Percentiles rank a stretch among this genome's conserved stretches.
Evolutionary conservation across 768 basidiomycete genomes (phyloP).

Genomic region (Lyophyllum shimeji): DNA sequence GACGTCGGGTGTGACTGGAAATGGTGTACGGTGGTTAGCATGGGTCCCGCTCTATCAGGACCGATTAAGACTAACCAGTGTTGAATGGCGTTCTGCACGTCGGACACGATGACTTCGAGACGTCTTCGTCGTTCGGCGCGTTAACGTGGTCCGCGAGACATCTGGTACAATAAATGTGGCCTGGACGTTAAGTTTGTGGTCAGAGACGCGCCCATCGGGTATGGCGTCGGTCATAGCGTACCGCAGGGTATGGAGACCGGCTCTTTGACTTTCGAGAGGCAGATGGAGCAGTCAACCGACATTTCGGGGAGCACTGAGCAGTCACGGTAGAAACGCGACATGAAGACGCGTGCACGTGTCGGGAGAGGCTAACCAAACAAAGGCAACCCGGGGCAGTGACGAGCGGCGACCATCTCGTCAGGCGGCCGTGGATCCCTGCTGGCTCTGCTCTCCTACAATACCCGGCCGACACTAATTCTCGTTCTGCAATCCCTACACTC

Average conservation of each 20-base stretch:
- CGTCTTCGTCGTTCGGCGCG: constrained; percentile 28
- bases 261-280: constrained; percentile 47
- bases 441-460: constrained; percentile 9
- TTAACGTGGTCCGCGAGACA: constrained; percentile 51
- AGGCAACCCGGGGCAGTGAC: constrained; percentile 7
- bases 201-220: not conserved
- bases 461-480: constrained; percentile 2
- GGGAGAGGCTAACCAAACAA: not conserved
- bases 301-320: constrained; percentile 12
- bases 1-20: constrained; percentile 43
- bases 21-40: not conserved
- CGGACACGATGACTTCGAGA: constrained; percentile 50
- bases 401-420: constrained; percentile 5
- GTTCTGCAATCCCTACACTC: constrained; percentile 11
- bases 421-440: not conserved
- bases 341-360: constrained; percentile 1
- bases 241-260: constrained; percentile 66
- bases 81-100: constrained; percentile 57
- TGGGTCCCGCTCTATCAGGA: not conserved
- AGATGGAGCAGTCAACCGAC: constrained; percentile 51
- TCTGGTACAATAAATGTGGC: constrained; percentile 61
- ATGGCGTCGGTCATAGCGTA: constrained; percentile 25
- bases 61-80: constrained; percentile 39
- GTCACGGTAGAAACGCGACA: not conserved
- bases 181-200: constrained; percentile 27